Evolutionary conservation across 352 stramenopile species (phyloP).

Genomic region (Chrysophaeum taylorii): DNA sequence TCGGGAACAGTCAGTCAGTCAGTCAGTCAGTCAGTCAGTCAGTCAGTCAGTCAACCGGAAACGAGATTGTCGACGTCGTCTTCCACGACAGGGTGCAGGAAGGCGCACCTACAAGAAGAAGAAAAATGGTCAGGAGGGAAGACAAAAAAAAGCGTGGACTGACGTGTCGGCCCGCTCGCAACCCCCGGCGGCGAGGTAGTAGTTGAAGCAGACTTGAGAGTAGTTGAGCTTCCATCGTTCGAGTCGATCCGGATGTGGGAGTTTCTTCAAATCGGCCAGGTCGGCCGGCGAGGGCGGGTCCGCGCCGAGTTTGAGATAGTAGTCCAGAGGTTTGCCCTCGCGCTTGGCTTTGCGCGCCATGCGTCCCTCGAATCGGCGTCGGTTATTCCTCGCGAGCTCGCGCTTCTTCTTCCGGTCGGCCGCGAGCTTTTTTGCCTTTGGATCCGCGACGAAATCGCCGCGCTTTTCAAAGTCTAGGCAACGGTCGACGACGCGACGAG

Average conservation of each 20-base stretch:
- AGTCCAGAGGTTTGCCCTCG: conserved; percentile 37
- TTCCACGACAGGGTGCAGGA: no score
- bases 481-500: conserved; percentile 35
- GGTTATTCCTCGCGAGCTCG: conserved; percentile 43
- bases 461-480: conserved; percentile 34
- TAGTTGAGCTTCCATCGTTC: conserved; percentile 14
- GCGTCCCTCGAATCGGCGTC: conserved; percentile 46
- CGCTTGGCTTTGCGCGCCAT: conserved; percentile 65
- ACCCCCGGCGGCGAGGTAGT: conserved; percentile 6
- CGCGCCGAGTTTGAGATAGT: conserved; percentile 17
- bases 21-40: no score
- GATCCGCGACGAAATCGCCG: conserved; percentile 44
- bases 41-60: no score
- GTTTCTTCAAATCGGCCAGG: background rate
- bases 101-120: background rate
- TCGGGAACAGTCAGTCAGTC: no score
- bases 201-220: conserved; percentile 21
- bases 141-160: background rate
- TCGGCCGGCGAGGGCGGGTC: background rate
- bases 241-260: conserved; percentile 8
- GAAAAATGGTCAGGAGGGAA: background rate
- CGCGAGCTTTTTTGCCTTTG: conserved; percentile 42
- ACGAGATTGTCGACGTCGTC: no score
- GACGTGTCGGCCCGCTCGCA: conserved; percentile 1
- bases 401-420: conserved; percentile 7